A percentile compares a stretch with the other conserved stretches of the same genome.
phyloP scores from a whole-genome alignment of 106 monocot genomes.

The Cymbidium sinense region DNA sequence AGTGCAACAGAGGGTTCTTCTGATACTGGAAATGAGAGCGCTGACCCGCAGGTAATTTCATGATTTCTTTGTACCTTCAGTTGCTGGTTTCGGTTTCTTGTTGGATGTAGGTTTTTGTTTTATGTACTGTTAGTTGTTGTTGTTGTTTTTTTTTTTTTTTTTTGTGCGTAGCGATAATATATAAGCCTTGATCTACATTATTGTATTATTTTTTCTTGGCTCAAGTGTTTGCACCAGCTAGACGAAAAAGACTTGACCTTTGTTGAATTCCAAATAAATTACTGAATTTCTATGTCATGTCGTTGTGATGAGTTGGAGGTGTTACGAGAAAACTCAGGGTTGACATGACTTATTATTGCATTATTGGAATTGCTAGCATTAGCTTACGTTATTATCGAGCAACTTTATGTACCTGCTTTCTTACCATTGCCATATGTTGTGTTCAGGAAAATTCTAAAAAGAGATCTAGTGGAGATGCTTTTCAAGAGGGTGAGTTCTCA shows the following conservation, averaged over 20 bases:
- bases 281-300: neutral
- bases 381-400: neutral
- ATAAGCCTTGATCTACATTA: neutral
- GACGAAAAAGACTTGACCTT: neutral
- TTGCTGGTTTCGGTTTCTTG: neutral
- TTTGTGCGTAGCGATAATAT: neutral
- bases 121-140: too few relatives aligned
- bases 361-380: neutral
- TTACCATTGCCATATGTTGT: neutral
- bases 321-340: neutral
- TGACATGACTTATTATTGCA: neutral
- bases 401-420: neutral
- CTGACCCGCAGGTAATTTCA: constrained; percentile 27
- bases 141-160: neutral
- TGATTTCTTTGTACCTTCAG: neutral
- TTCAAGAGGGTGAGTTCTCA: constrained; percentile 24
- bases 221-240: neutral
- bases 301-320: neutral
- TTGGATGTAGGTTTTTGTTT: neutral
- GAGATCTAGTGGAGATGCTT: constrained; percentile 18
- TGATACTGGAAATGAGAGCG: constrained; percentile 31
- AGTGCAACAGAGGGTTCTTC: constrained; percentile 46
- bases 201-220: neutral
- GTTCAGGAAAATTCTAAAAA: constrained; percentile 20
- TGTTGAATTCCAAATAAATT: neutral